These are phyloP conservation scores for Dalbergia cultrata DNA, from an alignment of 306 rosid genomes.

Conservation along the genomic window DNA sequence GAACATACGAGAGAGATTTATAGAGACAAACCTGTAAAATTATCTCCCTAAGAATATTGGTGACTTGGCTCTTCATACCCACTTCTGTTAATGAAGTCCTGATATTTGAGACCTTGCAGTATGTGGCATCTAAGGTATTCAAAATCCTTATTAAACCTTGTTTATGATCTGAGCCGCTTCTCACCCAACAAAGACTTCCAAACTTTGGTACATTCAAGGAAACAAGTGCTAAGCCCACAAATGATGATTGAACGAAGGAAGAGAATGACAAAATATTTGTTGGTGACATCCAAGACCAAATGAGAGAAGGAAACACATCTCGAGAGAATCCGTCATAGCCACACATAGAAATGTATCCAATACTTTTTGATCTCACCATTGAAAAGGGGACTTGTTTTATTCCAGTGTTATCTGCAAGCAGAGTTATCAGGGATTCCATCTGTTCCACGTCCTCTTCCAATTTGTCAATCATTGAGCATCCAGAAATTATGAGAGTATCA, in stretches of 20 bases:
- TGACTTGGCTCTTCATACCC: no score
- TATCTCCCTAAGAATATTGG: no score
- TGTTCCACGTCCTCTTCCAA: slow-evolving; percentile 32
- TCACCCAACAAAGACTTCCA: not conserved
- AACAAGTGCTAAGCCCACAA: not conserved
- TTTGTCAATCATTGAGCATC: slow-evolving; percentile 33
- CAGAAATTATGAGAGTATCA: slow-evolving; percentile 36
- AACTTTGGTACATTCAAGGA: not conserved
- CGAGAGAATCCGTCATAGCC: not conserved
- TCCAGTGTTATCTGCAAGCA: slow-evolving; percentile 43
- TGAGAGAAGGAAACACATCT: no score
- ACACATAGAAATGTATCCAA: slow-evolving; percentile 38
- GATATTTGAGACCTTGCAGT: not conserved
- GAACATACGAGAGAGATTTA: no score
- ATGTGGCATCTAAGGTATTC: not conserved
- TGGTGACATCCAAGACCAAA: slow-evolving; percentile 29
- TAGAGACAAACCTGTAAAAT: no score
- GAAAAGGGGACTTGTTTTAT: slow-evolving; percentile 38
- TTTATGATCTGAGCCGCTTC: not conserved
- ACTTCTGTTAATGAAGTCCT: no score
- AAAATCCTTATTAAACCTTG: not conserved
- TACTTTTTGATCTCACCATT: slow-evolving; percentile 10
- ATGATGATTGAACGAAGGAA: not conserved
- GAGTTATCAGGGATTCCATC: slow-evolving; percentile 30
- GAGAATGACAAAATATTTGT: not conserved